Evolutionary conservation across 306 rosid genomes (phyloP), one percentile per base, ranked within the genome.

Genomic region (Pyrus communis): DNA sequence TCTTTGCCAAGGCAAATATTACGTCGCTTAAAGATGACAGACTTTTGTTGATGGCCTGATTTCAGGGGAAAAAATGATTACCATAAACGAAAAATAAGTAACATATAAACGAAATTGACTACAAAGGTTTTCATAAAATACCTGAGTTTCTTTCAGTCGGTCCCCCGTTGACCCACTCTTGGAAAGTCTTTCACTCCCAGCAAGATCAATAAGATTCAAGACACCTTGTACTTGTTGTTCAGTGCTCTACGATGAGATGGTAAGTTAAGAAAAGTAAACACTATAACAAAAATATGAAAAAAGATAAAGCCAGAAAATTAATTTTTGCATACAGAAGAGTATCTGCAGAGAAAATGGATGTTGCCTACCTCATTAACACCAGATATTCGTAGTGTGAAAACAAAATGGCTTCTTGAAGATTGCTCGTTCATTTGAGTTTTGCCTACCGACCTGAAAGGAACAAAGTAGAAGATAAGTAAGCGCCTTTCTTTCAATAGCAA

Each of bases 371-470:
- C 99, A 62, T 95, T 95, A 69, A 88, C 85, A 46, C 99, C 97
- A 62, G 84, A 91, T 79, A 95, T 90, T 67, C 96, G 88, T 61
- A 95, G 96, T 17, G 98, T 95, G 88, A 95, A 92, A 73, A 95
- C 99, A 78, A 95, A 95, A 83, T 95, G 99, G 78, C 99, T 95
- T 81, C 99, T 91, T 64, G 99, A 95, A 65, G 99, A 95, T 84
- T 88, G 91, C 83, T 95, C 99, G 40, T 95, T 95, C 97, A 92
- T 92, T 81, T 92, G 99, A 67, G 99, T 95, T 87, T 92, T 95
- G 21, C 99, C 99, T 38, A 95, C 97, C 52, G 99, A 88, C 81
- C 99, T 95, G 73, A 71, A 73, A 46, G 73, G 31, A 77, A 85
- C 73, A 3, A 10, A 79, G 71, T 3, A 75, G 30, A 62, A 80